Conservation (phyloP, 352 stramenopile species). For the Phytopythium boreale region DNA sequence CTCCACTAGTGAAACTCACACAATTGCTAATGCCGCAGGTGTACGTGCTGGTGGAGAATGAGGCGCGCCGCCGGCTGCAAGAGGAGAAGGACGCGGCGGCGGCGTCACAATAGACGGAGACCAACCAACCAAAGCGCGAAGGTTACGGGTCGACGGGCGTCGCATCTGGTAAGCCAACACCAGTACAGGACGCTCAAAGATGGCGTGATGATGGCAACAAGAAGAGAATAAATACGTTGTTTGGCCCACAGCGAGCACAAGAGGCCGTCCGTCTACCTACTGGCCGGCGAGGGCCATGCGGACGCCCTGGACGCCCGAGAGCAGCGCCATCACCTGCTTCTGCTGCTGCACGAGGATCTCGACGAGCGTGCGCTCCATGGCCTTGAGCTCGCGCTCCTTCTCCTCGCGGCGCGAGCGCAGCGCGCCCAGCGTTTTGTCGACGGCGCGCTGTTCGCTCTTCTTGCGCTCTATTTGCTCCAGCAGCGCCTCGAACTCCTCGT, state of each 20-base stretch:
- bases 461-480: conserved; percentile 75
- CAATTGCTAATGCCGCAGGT: conserved; percentile 28
- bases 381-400: conserved; percentile 80
- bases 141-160: neutral
- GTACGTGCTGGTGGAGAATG: conserved; percentile 47
- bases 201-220: neutral
- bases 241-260: neutral
- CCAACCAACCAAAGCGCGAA: no score
- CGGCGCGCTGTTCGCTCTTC: conserved; percentile 46
- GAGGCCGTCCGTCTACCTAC: neutral
- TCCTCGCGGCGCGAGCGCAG: conserved; percentile 50
- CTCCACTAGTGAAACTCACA: conserved; percentile 1
- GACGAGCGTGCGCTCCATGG: conserved; percentile 75
- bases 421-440: conserved; percentile 59
- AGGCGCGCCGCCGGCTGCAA: conserved; percentile 61
- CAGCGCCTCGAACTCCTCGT: conserved; percentile 78
- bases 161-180: no score
- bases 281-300: conserved; percentile 1
- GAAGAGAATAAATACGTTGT: conserved; percentile 1
- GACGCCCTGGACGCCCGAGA: conserved; percentile 30
- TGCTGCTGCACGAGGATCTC: conserved; percentile 85
- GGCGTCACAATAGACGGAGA: conserved; percentile 10
- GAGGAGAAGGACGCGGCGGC: conserved; percentile 30
- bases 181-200: no score
- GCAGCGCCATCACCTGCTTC: conserved; percentile 62